Percentiles rank a stretch among this genome's conserved stretches.
Evolutionary conservation across 2,329 filamentous ascomycete genomes (phyloP).

Genomic region (Plectosphaerella plurivora): DNA sequence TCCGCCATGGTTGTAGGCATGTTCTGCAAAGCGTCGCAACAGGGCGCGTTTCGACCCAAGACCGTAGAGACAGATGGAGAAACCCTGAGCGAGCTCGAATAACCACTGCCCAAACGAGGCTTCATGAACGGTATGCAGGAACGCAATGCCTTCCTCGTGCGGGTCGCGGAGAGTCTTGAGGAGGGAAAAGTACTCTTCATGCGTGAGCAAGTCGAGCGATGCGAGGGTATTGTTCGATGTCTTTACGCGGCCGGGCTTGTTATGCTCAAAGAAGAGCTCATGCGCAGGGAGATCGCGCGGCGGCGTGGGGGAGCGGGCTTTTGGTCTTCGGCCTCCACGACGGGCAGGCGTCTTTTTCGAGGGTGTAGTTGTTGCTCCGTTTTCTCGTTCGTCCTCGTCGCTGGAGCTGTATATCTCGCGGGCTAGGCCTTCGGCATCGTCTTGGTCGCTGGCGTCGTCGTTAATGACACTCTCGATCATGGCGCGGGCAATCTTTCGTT

Average conservation of each 20-base stretch:
- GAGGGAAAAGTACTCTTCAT: slow-evolving; percentile 84
- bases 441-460: slow-evolving; percentile 64
- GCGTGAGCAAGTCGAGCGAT: slow-evolving; percentile 71
- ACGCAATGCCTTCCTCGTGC: slow-evolving; percentile 65
- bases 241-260: slow-evolving; percentile 73
- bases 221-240: slow-evolving; percentile 84
- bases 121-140: slow-evolving; percentile 70
- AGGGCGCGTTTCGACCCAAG: slow-evolving; percentile 84
- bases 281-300: slow-evolving; percentile 79
- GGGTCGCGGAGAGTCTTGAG: slow-evolving; percentile 61
- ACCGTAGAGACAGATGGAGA: slow-evolving; percentile 87
- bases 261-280: slow-evolving; percentile 92
- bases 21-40: slow-evolving; percentile 69
- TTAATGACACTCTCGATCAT: slow-evolving; percentile 69
- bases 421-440: slow-evolving; percentile 64
- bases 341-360: slow-evolving; percentile 40
- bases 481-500: slow-evolving; percentile 75
- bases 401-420: slow-evolving; percentile 62
- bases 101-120: slow-evolving; percentile 87
- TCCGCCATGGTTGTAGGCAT: slow-evolving; percentile 47
- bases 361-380: slow-evolving; percentile 17
- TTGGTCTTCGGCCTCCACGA: slow-evolving; percentile 28
- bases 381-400: slow-evolving; percentile 42
- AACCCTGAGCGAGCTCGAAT: slow-evolving; percentile 83
- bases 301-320: slow-evolving; percentile 70